Evolutionary conservation across 768 basidiomycete species (phyloP), one percentile per base, ranked within the genome.

Genomic region (Trametes villosa): DNA sequence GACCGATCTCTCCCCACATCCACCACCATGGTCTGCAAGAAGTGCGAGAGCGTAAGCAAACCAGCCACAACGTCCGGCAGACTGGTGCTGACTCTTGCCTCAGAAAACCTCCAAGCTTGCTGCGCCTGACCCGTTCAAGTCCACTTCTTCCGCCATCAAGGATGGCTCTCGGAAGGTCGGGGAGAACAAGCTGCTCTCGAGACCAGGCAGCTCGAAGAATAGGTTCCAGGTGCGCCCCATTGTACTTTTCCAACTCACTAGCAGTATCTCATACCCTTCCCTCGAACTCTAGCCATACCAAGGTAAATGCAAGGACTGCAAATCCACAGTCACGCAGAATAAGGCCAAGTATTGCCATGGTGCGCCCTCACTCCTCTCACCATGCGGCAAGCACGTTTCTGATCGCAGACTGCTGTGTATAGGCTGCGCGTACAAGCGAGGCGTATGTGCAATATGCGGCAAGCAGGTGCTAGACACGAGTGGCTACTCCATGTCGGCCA

Each of bases 21-120:
- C 52, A 44, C 53, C 53, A 68, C 58, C 76, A 94, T 94, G 92
- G 92, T 94, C 65, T 94, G 92, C 79, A 87, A 83, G 76, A 94
- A 91, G 81, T 94, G 92, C 75, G 90, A 92, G 77, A 79, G 82
- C 74, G 91, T 85, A 60, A 41, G 81, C 72, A 9, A 12, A 2
- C 9, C 29, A 40, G 55, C 46, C 55, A 66, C 56, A 55, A 65
- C 29, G 17, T 44, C 13, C 34, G 6, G 30, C 27, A n/a, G n/a
- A 13, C 40, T 41, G 58, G 63, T 34, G 54, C 60, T 73, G 65
- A 68, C 68, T 70, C 13, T 71, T 13, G 11, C 8, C 26, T 1
- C 65, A 94, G 92, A 94, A 94, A 92, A 83, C 92, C 55, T 93
- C 91, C 58, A 94, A 91, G 74, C 82, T 94, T 45, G 92, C 92